Evolutionary conservation across 805 yeast genomes (phyloP).

Genomic region (Zygoascus tannicola): DNA sequence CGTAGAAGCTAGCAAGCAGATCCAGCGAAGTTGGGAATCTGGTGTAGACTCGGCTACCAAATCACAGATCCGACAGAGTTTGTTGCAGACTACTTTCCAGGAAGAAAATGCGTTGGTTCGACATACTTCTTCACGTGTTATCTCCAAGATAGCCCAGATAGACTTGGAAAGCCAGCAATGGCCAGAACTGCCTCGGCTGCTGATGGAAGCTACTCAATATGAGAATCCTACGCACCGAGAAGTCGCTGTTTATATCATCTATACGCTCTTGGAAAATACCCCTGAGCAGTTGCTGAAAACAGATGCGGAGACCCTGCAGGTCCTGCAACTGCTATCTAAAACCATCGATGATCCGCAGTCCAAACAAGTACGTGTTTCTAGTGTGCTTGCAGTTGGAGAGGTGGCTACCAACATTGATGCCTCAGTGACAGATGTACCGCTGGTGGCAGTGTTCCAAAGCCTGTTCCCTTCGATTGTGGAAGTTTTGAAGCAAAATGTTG

Average conservation of each 20-base stretch:
- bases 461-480: constrained; percentile 73
- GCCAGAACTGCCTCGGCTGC: constrained; percentile 65
- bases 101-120: constrained; percentile 60
- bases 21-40: constrained; percentile 57
- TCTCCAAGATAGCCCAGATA: constrained; percentile 71
- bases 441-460: constrained; percentile 46
- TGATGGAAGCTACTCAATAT: constrained; percentile 59
- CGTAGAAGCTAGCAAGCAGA: constrained; percentile 86
- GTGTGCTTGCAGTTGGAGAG: constrained; percentile 70
- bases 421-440: constrained; percentile 42
- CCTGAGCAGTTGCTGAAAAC: constrained; percentile 54
- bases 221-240: constrained; percentile 55
- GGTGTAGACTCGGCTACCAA: constrained; percentile 39
- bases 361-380: constrained; percentile 66
- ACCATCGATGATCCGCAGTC: constrained; percentile 56
- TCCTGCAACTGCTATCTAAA: constrained; percentile 58
- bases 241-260: constrained; percentile 71
- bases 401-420: constrained; percentile 41
- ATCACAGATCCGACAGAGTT: constrained; percentile 53
- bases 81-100: constrained; percentile 58
- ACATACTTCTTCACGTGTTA: constrained; percentile 83
- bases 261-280: constrained; percentile 64
- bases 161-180: constrained; percentile 65
- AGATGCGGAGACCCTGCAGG: constrained; percentile 40
- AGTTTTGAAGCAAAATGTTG: constrained; percentile 66